Evolutionary conservation across 2,329 filamentous ascomycete species (phyloP), one percentile per base, ranked within the genome.

Genomic region (Eurotiales sp.): DNA sequence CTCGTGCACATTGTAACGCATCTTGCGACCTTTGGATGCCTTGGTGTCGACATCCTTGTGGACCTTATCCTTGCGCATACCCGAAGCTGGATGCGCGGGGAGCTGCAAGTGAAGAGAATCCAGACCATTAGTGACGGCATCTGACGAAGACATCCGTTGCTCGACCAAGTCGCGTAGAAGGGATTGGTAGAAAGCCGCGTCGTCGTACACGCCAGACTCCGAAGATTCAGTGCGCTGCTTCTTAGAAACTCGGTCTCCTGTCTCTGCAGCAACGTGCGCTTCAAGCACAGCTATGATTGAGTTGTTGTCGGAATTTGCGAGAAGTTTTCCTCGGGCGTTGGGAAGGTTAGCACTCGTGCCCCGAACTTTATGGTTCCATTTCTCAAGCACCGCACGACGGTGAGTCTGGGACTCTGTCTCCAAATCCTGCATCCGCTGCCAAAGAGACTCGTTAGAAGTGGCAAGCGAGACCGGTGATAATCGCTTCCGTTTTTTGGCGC

Each of bases 1-100:
- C 75, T 97, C 92, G 65, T 97, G 91, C 41, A 96, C 90, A 14
- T 88, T 93, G 71, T 92, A 99, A 34, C 90, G 81, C 79, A 99
- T 82, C 75, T 96, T 96, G 45, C 93, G 79, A 5, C 93, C 93
- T 72, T 97, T 97, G 67, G 89, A 95, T 0, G 93, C 93, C 67
- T 91, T 93, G 17, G 91, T 91, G 68, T 99, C 93, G 4, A 97
- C 88, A 25, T 85, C 81, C 65, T 88, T 87, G 71, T 87, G 87
- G 53, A 86, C 80, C 76, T 92, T 95, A 56, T 73, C 70, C 53
- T 73, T 73, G 43, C 69, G 69, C 68, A 73, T 72, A 3, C 73
- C 72, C 1, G 70, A 70, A 3, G 72, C 61, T 3, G 67, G 64
- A 47, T 75, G 69, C 3, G 70, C 60, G 14, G 64, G 55, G n/a